Conservation (phyloP, 352 stramenopile genomes). For the Phytophthora foliorum region DNA sequence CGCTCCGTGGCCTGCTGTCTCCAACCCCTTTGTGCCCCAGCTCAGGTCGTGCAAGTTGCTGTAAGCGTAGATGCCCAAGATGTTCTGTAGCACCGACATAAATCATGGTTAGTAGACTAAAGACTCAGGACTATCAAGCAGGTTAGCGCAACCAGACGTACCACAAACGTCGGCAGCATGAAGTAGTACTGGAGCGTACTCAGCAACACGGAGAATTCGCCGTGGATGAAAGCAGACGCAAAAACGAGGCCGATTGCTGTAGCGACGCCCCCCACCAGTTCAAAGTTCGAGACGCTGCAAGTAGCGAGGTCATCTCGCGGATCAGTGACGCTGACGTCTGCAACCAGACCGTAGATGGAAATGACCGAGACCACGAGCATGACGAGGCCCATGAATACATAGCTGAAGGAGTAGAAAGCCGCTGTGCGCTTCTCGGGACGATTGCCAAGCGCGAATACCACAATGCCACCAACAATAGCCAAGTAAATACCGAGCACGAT, state of each 20-base stretch:
- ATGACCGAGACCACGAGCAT: conserved; percentile 56
- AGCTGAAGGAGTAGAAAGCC: conserved; percentile 58
- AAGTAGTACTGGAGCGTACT: conserved; percentile 78
- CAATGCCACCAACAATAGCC: conserved; percentile 47
- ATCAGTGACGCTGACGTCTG: conserved; percentile 40
- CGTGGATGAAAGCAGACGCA: conserved; percentile 66
- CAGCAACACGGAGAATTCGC: conserved; percentile 79
- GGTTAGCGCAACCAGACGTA: conserved; percentile 6
- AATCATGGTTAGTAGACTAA: neutral
- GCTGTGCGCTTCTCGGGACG: conserved; percentile 52
- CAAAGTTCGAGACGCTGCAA: conserved; percentile 46
- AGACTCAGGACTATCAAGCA: neutral
- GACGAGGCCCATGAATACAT: conserved; percentile 54
- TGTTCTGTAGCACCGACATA: conserved; percentile 57
- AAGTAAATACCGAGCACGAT: conserved; percentile 49
- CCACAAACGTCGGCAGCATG: conserved; percentile 62
- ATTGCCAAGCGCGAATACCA: conserved; percentile 61
- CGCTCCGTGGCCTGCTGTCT: conserved; percentile 12
- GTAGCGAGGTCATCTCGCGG: conserved; percentile 36
- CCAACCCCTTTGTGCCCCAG: conserved; percentile 80
- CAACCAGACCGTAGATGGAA: conserved; percentile 53
- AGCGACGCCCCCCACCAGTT: conserved; percentile 74
- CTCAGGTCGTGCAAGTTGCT: conserved; percentile 85
- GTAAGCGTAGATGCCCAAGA: conserved; percentile 87
- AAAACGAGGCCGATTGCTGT: conserved; percentile 61